Base-by-base conservation (phyloP, 129 eudicot genomes). In the Pseudognaphalium luteoalbum region DNA sequence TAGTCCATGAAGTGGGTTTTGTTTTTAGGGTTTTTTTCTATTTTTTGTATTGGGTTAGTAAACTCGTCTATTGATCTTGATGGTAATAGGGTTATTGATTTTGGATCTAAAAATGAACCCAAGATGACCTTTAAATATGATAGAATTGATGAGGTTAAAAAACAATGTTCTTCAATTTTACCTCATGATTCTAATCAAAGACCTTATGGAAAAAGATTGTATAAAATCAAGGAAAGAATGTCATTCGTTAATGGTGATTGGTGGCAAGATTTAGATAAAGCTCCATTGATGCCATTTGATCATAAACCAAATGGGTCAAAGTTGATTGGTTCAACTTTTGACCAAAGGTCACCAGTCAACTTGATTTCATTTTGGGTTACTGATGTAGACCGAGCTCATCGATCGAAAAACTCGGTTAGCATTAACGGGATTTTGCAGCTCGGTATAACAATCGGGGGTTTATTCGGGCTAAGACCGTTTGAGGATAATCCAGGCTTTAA, bases 231-330 rank as follows among this genome's bases (percentile, higher is more conserved):
- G 71, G 84, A 92, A 42, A 87, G 76, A 34, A 82, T 92, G 9
- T 84, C 93, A 28, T 90, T 92, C 76, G 15, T 84, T 32, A 92
- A 90, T 83, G 98, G 98, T 66, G 98, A 92, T 86, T 92, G 98
- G 98, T 86, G 87, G 87, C 98, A 92, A 37, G 87, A 82, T 32
- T 71, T 78, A 7, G 83, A 67, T 81, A 84, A 83, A 57, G 82
- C 93, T 68, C 96, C 96, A 1, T 68, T 92, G 66, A 86, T 92
- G 96, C 96, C 98, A 15, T 92, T 90, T 75, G 91, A 80, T 81
- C 84, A 78, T 56, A 74, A 83, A 34, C 47, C 66, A 66, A 16
- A 7, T 3, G 57, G 72, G 52, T 62, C 70, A 17, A 25, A 14
- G 37, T 7, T 16, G 41, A 77, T 59, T 52, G 77, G 80, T 42